Conservation (phyloP, 441 rosid genomes). For the Mallotus repandus region DNA sequence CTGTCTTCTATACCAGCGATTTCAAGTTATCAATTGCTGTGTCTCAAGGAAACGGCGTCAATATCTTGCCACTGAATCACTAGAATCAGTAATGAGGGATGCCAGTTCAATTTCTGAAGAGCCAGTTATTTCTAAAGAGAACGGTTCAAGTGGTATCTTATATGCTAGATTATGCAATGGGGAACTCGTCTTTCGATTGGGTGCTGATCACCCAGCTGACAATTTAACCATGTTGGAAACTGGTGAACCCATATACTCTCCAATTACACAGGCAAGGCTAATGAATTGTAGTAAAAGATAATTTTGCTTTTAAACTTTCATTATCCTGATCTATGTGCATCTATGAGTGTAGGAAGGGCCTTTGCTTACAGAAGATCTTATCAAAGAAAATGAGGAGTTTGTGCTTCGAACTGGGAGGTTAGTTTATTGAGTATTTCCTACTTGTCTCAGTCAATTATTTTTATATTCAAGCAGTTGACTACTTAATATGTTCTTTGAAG, state of each 20-base stretch:
- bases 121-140: slow-evolving; percentile 30
- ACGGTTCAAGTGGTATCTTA: slow-evolving; percentile 37
- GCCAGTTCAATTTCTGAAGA: slow-evolving; percentile 45
- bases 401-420: slow-evolving; percentile 98
- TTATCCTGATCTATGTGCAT: slow-evolving; percentile 28
- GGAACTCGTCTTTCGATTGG: slow-evolving; percentile 76
- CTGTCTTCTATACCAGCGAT: slow-evolving; percentile 79
- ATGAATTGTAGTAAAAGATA: slow-evolving; percentile 22
- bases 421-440: slow-evolving; percentile 17
- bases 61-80: slow-evolving; percentile 54
- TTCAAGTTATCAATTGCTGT: slow-evolving; percentile 94
- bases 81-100: slow-evolving; percentile 64
- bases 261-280: slow-evolving; percentile 73
- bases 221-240: slow-evolving; percentile 86
- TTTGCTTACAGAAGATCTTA: slow-evolving; percentile 91
- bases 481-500: not conserved
- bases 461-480: slow-evolving; percentile 12
- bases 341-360: slow-evolving; percentile 71
- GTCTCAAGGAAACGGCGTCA: slow-evolving; percentile 72
- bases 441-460: slow-evolving; percentile 3
- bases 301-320: slow-evolving; percentile 14
- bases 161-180: slow-evolving; percentile 66
- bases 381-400: slow-evolving; percentile 91
- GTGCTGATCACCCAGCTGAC: slow-evolving; percentile 51
- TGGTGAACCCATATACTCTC: slow-evolving; percentile 84